Evolutionary conservation across 2,329 filamentous ascomycete genomes (phyloP).

Genomic region (Rugonectria rugulosa): DNA sequence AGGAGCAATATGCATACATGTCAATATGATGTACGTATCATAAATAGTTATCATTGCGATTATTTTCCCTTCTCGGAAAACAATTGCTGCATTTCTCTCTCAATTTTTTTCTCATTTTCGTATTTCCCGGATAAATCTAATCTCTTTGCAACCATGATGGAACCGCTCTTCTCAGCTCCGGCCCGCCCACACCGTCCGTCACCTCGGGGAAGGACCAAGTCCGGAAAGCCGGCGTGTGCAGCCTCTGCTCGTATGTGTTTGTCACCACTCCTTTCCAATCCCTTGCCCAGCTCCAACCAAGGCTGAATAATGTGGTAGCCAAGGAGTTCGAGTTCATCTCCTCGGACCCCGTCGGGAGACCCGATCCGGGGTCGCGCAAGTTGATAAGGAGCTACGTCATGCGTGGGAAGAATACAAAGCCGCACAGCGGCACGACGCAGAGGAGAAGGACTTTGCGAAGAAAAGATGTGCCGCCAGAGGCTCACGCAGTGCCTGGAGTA

Average conservation of each 20-base stretch:
- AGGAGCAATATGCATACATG: too few relatives aligned
- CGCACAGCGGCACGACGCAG: neutral
- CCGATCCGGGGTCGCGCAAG: conserved; percentile 34
- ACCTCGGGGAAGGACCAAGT: conserved; percentile 4
- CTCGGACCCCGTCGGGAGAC: conserved; percentile 33
- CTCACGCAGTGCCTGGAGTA: neutral
- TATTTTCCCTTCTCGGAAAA: conserved; percentile 26
- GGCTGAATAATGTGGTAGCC: conserved; percentile 8
- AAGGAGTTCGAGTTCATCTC: conserved; percentile 41
- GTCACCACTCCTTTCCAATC: neutral
- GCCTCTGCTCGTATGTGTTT: neutral
- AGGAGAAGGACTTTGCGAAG: neutral
- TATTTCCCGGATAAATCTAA: neutral
- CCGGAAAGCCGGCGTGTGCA: conserved; percentile 14
- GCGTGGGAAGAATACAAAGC: conserved; percentile 38
- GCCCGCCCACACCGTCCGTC: neutral
- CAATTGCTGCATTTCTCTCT: conserved; percentile 9
- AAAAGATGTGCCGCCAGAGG: neutral
- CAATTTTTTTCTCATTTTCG: neutral
- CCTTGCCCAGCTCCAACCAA: neutral
- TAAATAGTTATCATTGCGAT: neutral
- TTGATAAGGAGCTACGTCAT: conserved; percentile 40
- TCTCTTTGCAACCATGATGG: conserved; percentile 17
- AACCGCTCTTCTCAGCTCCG: conserved; percentile 16
- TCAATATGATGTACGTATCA: too few relatives aligned